Percentiles rank a stretch among this genome's conserved stretches.
Evolutionary conservation across 495 filamentous ascomycete species (phyloP).

Genomic region (Neurospora terricola): DNA sequence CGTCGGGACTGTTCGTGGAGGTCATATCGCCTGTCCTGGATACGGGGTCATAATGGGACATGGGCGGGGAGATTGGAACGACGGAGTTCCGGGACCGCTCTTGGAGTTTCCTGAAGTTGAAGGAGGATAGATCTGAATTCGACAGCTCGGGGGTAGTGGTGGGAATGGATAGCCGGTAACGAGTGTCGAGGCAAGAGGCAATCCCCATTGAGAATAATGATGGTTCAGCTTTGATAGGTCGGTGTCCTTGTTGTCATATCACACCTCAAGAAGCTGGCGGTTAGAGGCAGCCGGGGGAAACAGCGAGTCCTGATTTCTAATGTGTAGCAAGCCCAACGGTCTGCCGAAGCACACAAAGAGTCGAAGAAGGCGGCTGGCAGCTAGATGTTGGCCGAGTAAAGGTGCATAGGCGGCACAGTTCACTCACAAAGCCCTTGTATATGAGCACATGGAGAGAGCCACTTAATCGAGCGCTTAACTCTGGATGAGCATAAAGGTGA

Average conservation of each 20-base stretch:
- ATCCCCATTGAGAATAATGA: slow-evolving; percentile 39
- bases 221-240: slow-evolving; percentile 2
- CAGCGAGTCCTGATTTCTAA: not conserved
- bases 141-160: slow-evolving; percentile 35
- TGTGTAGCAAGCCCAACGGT: not conserved
- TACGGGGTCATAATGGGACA: slow-evolving; percentile 42
- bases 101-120: slow-evolving; percentile 27
- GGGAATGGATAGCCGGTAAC: slow-evolving; percentile 31
- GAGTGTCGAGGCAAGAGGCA: slow-evolving; percentile 34
- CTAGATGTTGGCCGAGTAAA: slow-evolving; percentile 28
- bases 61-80: slow-evolving; percentile 36
- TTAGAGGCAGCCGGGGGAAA: not conserved
- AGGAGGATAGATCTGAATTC: slow-evolving; percentile 32
- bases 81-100: slow-evolving; percentile 28
- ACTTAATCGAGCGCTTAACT: not conserved
- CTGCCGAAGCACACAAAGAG: slow-evolving; percentile 8
- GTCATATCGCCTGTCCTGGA: slow-evolving; percentile 33
- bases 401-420: slow-evolving; percentile 25
- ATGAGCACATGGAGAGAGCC: not conserved
- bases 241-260: slow-evolving; percentile 14
- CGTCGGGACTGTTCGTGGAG: slow-evolving; percentile 24
- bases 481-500: not conserved
- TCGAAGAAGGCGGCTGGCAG: slow-evolving; percentile 14
- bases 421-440: slow-evolving; percentile 7
- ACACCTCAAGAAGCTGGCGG: slow-evolving; percentile 4